A percentile compares a stretch with the other conserved stretches of the same genome.
These are phyloP conservation scores for Cladophialophora psammophila DNA, from an alignment of 2,329 filamentous ascomycete genomes.

Conservation along the genomic window DNA sequence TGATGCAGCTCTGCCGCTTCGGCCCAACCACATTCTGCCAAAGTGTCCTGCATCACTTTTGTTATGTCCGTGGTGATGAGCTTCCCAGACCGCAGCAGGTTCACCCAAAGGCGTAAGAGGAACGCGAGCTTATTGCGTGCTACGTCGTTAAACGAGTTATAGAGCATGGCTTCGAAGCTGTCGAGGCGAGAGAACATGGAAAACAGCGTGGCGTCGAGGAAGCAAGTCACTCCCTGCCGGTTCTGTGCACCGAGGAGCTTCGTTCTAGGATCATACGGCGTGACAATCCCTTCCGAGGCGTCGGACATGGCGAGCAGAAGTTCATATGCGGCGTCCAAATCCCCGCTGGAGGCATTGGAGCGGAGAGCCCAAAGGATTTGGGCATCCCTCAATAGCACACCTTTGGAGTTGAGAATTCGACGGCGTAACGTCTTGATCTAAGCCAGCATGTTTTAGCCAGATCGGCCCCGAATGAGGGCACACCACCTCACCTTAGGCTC, in stretches of 20 bases:
- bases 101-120: conserved; percentile 87
- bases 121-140: conserved; percentile 75
- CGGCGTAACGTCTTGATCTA: conserved; percentile 62
- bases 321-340: conserved; percentile 76
- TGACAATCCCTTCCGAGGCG: conserved; percentile 79
- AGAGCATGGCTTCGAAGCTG: conserved; percentile 91
- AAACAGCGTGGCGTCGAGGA: conserved; percentile 87
- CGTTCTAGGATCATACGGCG: conserved; percentile 74
- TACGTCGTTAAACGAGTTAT: conserved; percentile 77
- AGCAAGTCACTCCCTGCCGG: conserved; percentile 87
- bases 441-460: conserved; percentile 13
- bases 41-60: conserved; percentile 78
- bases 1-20: conserved; percentile 80
- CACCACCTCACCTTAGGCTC: conserved; percentile 35
- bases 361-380: conserved; percentile 70
- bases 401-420: conserved; percentile 61
- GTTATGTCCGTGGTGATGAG: conserved; percentile 89
- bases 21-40: conserved; percentile 87
- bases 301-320: conserved; percentile 80
- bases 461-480: neutral
- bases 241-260: conserved; percentile 87
- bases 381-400: conserved; percentile 63
- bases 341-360: conserved; percentile 70
- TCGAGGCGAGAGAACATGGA: conserved; percentile 93
- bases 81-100: conserved; percentile 83